Conservation (phyloP, 225 moss, liverwort and hornwort genomes). For the Asterella californica region DNA sequence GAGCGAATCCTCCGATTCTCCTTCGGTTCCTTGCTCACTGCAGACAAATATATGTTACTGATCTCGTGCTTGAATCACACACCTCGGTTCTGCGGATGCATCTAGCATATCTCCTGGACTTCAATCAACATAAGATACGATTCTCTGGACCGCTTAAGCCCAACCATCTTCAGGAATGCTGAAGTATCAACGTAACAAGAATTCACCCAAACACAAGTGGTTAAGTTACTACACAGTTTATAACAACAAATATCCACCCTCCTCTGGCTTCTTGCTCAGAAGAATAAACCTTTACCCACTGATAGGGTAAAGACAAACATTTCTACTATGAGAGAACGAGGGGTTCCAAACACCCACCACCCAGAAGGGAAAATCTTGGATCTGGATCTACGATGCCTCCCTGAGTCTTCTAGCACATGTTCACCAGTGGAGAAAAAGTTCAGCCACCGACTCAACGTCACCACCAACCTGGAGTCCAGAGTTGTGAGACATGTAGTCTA, state of each 20-base stretch:
- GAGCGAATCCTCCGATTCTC: constrained; percentile 25
- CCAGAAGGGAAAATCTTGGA: constrained; percentile 26
- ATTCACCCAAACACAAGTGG: background rate
- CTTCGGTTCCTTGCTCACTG: constrained; percentile 18
- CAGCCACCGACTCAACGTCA: constrained; percentile 27
- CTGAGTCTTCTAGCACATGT: constrained; percentile 20
- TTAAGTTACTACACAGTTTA: background rate
- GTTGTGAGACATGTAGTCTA: constrained; percentile 5
- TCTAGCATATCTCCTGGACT: background rate
- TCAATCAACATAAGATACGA: background rate
- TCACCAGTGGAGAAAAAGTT: constrained; percentile 30
- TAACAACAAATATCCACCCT: background rate
- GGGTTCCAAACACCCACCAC: constrained; percentile 23
- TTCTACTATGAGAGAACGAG: background rate
- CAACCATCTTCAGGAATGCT: background rate
- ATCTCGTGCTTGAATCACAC: background rate
- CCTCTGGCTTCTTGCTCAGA: background rate
- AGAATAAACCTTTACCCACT: background rate
- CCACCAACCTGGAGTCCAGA: constrained; percentile 32
- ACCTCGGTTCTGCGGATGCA: background rate
- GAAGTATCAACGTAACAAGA: background rate
- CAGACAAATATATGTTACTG: background rate
- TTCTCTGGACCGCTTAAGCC: background rate
- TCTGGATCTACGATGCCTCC: constrained; percentile 22
- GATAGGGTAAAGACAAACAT: background rate